These are phyloP conservation scores for Rhodamnia rubescens DNA, from an alignment of 345 rosid genomes.

Conservation along the genomic window DNA sequence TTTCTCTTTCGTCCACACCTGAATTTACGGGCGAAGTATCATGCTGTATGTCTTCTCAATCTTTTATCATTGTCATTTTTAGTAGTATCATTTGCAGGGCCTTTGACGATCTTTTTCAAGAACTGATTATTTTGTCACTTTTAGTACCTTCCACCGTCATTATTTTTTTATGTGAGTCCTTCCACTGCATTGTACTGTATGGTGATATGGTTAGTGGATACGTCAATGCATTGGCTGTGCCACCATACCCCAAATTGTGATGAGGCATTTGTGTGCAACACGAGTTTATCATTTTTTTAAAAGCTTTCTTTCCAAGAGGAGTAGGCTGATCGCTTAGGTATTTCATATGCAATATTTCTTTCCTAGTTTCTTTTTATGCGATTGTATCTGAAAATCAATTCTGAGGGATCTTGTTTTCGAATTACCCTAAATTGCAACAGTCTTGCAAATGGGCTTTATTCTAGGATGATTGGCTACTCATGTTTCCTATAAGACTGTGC, in stretches of 20 bases:
- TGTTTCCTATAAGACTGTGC: background rate
- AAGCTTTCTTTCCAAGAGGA: background rate
- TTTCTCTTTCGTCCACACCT: conserved; percentile 90
- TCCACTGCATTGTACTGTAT: background rate
- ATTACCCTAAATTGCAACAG: background rate
- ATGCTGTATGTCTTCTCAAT: conserved; percentile 49
- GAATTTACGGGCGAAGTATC: conserved; percentile 76
- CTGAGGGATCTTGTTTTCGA: background rate
- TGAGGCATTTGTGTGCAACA: background rate
- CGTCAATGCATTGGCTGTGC: background rate
- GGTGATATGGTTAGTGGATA: background rate
- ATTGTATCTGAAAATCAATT: background rate
- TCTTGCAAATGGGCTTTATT: background rate
- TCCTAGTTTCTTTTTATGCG: background rate
- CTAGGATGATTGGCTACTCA: background rate
- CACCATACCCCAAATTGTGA: background rate
- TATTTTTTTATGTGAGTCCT: background rate
- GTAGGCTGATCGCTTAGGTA: background rate
- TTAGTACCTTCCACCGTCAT: background rate
- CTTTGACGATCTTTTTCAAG: background rate
- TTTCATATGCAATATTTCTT: background rate
- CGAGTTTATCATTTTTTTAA: background rate
- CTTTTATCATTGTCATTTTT: background rate
- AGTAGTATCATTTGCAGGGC: background rate
- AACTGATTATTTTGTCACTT: background rate